A percentile compares a stretch with the other conserved stretches of the same genome.
These are phyloP conservation scores for Fomitopsis schrenkii DNA, from an alignment of 1,284 basidiomycete species.

Conservation along the genomic window DNA sequence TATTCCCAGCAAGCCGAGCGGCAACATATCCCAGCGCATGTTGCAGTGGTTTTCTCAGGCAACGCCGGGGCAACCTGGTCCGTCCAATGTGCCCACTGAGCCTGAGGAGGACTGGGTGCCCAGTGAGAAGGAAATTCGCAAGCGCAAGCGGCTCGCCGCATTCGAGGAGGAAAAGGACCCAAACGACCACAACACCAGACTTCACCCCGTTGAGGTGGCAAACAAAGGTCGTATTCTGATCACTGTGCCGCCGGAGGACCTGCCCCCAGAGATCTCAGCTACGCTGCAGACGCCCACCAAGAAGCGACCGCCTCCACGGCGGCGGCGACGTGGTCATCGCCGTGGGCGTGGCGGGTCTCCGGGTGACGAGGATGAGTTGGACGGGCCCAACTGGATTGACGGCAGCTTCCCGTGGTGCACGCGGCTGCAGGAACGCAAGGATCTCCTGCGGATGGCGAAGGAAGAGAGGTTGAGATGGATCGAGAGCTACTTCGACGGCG, in stretches of 20 bases:
- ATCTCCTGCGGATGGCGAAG: constrained; percentile 46
- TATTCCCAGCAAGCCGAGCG: constrained; percentile 11
- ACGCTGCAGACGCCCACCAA: constrained; percentile 26
- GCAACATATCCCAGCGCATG: constrained; percentile 25
- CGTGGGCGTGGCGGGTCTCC: constrained; percentile 9
- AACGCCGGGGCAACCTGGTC: constrained; percentile 34
- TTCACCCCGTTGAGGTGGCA: constrained; percentile 59
- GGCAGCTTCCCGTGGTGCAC: constrained; percentile 70
- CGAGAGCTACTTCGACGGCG: constrained; percentile 54
- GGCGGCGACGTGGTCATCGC: constrained; percentile 24
- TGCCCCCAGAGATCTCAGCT: constrained; percentile 10
- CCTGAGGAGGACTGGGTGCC: constrained; percentile 33
- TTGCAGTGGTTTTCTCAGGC: constrained; percentile 36
- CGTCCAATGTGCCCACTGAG: constrained; percentile 35
- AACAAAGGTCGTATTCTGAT: constrained; percentile 64
- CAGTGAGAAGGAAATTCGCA: constrained; percentile 59
- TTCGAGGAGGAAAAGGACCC: constrained; percentile 36
- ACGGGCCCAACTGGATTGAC: constrained; percentile 73
- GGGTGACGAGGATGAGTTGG: constrained; percentile 17
- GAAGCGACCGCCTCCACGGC: constrained; percentile 30
- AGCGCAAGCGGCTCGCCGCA: constrained; percentile 59
- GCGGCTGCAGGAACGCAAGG: constrained; percentile 48
- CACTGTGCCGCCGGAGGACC: constrained; percentile 38
- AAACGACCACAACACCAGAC: constrained; percentile 27
- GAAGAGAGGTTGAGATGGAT: constrained; percentile 57